Evolutionary conservation across 2,329 filamentous ascomycete genomes (phyloP).

Genomic region (Macrophomina pseudophaseolina): DNA sequence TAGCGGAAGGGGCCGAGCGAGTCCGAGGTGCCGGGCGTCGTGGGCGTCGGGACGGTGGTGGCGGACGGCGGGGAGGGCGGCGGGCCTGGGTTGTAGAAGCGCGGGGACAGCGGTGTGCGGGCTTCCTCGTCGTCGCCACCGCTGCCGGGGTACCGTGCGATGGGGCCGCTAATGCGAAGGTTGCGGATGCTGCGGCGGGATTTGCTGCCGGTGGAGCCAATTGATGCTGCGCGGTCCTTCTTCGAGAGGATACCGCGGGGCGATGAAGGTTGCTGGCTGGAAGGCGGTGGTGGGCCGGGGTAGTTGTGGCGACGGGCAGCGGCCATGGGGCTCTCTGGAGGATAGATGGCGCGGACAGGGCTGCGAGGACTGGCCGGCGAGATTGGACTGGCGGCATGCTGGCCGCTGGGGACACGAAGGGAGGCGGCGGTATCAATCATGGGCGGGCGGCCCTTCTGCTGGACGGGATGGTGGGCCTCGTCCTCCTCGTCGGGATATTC

Average conservation of each 20-base stretch:
- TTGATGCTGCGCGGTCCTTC: conserved; percentile 42
- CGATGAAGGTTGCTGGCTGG: conserved; percentile 24
- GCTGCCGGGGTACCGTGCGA: conserved; percentile 51
- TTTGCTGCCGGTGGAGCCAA: conserved; percentile 46
- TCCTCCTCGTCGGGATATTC: conserved; percentile 14
- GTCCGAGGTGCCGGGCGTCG: conserved; percentile 38
- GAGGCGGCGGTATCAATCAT: conserved; percentile 36
- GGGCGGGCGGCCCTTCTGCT: conserved; percentile 19
- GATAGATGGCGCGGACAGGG: conserved; percentile 56
- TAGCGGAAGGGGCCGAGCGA: conserved; percentile 36
- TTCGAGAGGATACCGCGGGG: conserved; percentile 46
- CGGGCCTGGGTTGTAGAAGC: conserved; percentile 61
- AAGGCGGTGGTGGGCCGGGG: conserved; percentile 10
- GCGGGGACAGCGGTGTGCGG: conserved; percentile 61
- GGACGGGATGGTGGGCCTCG: conserved; percentile 30
- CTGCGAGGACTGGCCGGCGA: conserved; percentile 45
- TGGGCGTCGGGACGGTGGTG: conserved; percentile 29
- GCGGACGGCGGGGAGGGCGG: conserved; percentile 51
- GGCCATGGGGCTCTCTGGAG: conserved; percentile 38
- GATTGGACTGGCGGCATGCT: conserved; percentile 32
- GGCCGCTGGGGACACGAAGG: conserved; percentile 16
- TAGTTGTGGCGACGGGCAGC: conserved; percentile 16
- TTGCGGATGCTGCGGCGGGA: conserved; percentile 56
- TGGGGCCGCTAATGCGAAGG: conserved; percentile 62
- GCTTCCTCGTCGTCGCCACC: conserved; percentile 55